Conservation (phyloP, 352 stramenopile species). For the Globisporangium cylindrosporum region DNA sequence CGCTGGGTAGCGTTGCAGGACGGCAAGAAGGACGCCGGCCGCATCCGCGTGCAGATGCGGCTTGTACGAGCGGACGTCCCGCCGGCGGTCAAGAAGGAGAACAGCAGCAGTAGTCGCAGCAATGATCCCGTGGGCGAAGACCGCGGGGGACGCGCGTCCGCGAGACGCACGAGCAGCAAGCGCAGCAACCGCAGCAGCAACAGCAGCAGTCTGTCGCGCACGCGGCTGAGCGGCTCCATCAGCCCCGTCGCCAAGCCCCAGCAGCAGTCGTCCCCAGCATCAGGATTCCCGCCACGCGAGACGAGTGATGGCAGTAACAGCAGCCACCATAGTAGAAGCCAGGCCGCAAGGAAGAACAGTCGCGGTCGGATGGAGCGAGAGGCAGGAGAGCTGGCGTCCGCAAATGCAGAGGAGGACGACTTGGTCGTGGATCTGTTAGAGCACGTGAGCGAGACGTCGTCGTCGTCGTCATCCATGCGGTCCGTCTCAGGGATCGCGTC, state of each 20-base stretch:
- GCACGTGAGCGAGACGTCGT: slow-evolving; percentile 31
- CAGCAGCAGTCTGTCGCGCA: slow-evolving; percentile 17
- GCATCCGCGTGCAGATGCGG: slow-evolving; percentile 65
- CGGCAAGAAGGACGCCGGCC: slow-evolving; percentile 53
- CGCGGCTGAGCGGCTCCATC: slow-evolving; percentile 15
- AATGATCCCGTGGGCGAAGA: slow-evolving; percentile 2
- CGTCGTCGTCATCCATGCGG: slow-evolving; percentile 15
- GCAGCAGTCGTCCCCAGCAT: neutral
- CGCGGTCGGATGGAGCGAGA: neutral
- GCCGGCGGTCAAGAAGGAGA: slow-evolving; percentile 22
- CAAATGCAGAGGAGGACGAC: neutral
- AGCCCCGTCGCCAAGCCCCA: slow-evolving; percentile 9
- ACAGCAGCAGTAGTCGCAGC: slow-evolving; percentile 6
- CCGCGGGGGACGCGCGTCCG: neutral
- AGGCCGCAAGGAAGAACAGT: neutral
- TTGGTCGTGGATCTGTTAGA: slow-evolving; percentile 32
- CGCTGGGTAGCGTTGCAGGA: slow-evolving; percentile 55
- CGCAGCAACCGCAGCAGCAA: slow-evolving; percentile 15
- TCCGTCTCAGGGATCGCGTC: slow-evolving; percentile 7
- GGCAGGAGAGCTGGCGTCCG: neutral
- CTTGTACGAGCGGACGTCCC: slow-evolving; percentile 36
- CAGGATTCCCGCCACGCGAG: neutral
- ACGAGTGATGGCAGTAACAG: neutral
- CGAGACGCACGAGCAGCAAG: neutral
- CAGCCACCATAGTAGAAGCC: slow-evolving; percentile 1